phyloP scores from a whole-genome alignment of 1,284 basidiomycete genomes.

The Ustilago nuda region DNA sequence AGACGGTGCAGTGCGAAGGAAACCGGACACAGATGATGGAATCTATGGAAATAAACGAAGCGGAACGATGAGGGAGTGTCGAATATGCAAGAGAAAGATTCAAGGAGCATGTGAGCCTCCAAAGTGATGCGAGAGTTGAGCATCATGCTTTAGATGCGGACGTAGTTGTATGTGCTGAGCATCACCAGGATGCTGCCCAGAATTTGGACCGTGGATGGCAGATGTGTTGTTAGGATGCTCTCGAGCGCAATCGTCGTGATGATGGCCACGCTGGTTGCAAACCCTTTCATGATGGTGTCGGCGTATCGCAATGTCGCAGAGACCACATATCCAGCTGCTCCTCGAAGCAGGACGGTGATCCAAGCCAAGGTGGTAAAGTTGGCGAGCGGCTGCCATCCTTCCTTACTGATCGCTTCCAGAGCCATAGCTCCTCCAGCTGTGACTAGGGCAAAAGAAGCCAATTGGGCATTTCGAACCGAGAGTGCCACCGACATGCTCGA shows the following conservation, averaged over 20 bases:
- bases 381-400: conserved; percentile 18
- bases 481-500: conserved; percentile 42
- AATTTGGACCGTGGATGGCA: conserved; percentile 23
- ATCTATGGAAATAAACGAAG: too few relatives aligned
- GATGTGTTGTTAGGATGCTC: conserved; percentile 14
- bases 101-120: too few relatives aligned
- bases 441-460: conserved; percentile 33
- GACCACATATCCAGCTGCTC: conserved; percentile 31
- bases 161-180: conserved; percentile 37
- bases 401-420: conserved; percentile 13
- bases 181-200: conserved; percentile 31
- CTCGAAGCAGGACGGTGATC: conserved; percentile 34
- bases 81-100: neutral
- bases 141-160: conserved; percentile 12
- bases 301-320: conserved; percentile 44
- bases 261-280: conserved; percentile 45
- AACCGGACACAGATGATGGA: neutral
- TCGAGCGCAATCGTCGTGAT: conserved; percentile 39
- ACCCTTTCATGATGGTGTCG: conserved; percentile 47
- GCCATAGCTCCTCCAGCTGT: conserved; percentile 25
- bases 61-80: neutral
- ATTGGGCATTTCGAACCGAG: conserved; percentile 39
- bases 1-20: too few relatives aligned
- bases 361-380: conserved; percentile 36
- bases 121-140: neutral